Evolutionary conservation across 306 rosid genomes (phyloP).

Genomic region (Medicago arabica): DNA sequence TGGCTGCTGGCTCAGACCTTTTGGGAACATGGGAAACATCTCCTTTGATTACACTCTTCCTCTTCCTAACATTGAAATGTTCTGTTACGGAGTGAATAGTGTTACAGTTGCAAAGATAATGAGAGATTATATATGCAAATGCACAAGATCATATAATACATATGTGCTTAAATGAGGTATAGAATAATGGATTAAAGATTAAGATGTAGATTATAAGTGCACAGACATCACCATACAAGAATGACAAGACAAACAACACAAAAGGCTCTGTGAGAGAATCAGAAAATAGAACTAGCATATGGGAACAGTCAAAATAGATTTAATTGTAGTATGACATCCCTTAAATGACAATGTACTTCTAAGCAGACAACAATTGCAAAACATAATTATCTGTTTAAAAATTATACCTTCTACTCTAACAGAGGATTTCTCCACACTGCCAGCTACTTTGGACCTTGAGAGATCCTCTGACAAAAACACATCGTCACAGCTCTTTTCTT

Average conservation of each 20-base stretch:
- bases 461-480: constrained; percentile 46
- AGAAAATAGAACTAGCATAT: constrained; percentile 1
- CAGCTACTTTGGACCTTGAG: constrained; percentile 48
- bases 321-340: constrained; percentile 10
- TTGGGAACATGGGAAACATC: constrained; percentile 34
- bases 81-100: constrained; percentile 49
- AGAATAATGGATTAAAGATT: constrained; percentile 27
- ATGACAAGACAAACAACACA: constrained; percentile 24
- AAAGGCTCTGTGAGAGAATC: constrained; percentile 8
- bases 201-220: constrained; percentile 12
- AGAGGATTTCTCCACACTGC: constrained; percentile 47
- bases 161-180: constrained; percentile 5
- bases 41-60: constrained; percentile 51
- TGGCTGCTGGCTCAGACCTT: constrained; percentile 45
- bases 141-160: constrained; percentile 1
- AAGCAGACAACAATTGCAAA: constrained; percentile 26
- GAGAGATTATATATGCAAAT: background rate
- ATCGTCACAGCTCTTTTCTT: constrained; percentile 59
- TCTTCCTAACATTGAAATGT: constrained; percentile 53
- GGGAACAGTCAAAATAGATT: constrained; percentile 28
- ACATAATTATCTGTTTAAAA: constrained; percentile 36
- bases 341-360: constrained; percentile 20
- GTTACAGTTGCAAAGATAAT: constrained; percentile 11
- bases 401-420: constrained; percentile 55
- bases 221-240: constrained; percentile 23